Evolutionary conservation across 176 grass and related monocot genomes (phyloP), one percentile per base, ranked within the genome.

Genomic region (Rhynchospora breviuscula): DNA sequence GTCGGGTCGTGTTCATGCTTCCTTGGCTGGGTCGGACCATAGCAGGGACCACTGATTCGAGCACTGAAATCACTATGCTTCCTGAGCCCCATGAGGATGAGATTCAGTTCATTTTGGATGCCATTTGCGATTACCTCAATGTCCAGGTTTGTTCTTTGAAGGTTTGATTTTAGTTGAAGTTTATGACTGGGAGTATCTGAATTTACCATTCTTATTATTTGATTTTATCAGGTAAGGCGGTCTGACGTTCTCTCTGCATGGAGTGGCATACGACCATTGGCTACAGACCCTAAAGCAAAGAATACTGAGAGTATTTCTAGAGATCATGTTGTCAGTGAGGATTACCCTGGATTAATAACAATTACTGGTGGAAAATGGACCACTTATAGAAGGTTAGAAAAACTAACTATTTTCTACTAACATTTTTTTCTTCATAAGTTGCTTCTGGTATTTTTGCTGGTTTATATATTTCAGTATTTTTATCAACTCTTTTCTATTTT

Each of bases 361-460:
- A 95, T 98, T 85, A 98, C 95, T 14, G 95, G 95, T 82, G 95
- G 95, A 83, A 98, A 95, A 90, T 98, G 95, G 95, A 98, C 92
- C 46, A 98, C 92, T 43, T 95, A 95, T 85, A 86, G 95, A 87
- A 98, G 95, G 95, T 98, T 91, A 83, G 46, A 82, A 65, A 81
- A 82, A 53, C 13, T 67, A 63, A 81, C 54, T 10, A 45, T 18
- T 22, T 46, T 44, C 63, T 63, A 81, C 43, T 63, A 5, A 54
- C 23, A 49, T 10, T 31, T 53, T 53, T 49, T 81, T 62, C 40
- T 8, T 40, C 43, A 10, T 45, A 19, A 81, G 4, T 63, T 63
- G 58, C 9, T 68, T 56, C 81, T 84, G 61, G 46, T 33, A 4
- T 84, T 40, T 40, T 46, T 84, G 29, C 19, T 56, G 26, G 9